These are phyloP conservation scores for Botrytis galanthina DNA, from an alignment of 2,329 filamentous ascomycete genomes.

Conservation along the genomic window DNA sequence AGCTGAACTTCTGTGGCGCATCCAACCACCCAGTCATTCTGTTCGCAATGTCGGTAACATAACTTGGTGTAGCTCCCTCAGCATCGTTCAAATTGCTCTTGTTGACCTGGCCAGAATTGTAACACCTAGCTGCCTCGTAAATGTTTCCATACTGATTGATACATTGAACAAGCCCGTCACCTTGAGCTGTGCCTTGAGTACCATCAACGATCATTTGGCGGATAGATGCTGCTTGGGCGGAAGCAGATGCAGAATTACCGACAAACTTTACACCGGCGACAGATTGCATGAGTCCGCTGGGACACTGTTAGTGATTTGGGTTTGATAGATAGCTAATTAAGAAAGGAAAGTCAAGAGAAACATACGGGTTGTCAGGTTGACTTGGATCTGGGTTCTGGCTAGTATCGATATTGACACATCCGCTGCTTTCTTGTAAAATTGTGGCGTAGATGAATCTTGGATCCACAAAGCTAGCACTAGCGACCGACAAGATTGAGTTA, in stretches of 20 bases:
- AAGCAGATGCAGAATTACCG: conserved; percentile 26
- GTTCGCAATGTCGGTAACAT: conserved; percentile 38
- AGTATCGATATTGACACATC: conserved; percentile 35
- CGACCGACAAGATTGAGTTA: conserved; percentile 31
- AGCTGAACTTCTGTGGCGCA: conserved; percentile 2
- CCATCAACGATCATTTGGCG: conserved; percentile 37
- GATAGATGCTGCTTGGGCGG: conserved; percentile 28
- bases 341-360: not conserved
- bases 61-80: conserved; percentile 32
- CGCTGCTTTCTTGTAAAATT: conserved; percentile 37
- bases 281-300: conserved; percentile 34
- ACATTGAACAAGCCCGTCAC: conserved; percentile 32
- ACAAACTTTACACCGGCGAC: conserved; percentile 29
- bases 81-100: conserved; percentile 32
- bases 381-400: conserved; percentile 26
- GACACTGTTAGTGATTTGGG: not conserved
- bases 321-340: not conserved
- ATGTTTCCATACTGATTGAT: conserved; percentile 35
- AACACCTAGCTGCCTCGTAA: conserved; percentile 36
- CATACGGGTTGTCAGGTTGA: conserved; percentile 23
- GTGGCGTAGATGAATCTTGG: conserved; percentile 38
- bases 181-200: conserved; percentile 34
- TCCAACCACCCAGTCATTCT: conserved; percentile 24
- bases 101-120: conserved; percentile 37
- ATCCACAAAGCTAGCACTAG: conserved; percentile 32